These are phyloP conservation scores for Penicillium sp. DNA, from an alignment of 2,329 filamentous ascomycete species.

Conservation along the genomic window DNA sequence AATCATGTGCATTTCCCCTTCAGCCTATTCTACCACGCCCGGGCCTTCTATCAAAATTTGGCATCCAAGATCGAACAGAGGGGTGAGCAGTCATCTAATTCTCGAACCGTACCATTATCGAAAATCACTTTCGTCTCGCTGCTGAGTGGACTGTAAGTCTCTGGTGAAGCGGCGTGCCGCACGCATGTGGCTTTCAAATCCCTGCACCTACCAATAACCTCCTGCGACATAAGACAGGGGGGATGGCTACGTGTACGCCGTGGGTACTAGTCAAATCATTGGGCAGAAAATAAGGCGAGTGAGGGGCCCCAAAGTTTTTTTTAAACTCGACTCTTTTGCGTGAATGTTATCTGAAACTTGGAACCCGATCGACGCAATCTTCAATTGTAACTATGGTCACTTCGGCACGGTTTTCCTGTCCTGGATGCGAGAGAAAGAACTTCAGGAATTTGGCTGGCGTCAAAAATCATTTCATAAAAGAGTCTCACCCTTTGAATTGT, in stretches of 20 bases:
- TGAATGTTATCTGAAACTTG: too few species aligned
- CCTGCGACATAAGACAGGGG: background rate
- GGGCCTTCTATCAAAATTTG: too few species aligned
- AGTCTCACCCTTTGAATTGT: background rate
- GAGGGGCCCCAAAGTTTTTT: background rate
- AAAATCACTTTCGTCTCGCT: too few species aligned
- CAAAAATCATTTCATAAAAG: background rate
- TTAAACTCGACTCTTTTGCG: background rate
- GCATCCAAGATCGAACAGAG: too few species aligned
- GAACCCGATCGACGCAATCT: background rate
- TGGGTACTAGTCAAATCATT: background rate
- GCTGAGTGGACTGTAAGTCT: too few species aligned
- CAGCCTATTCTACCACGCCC: too few species aligned
- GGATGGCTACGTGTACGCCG: background rate
- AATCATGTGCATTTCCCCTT: too few species aligned
- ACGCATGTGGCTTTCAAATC: background rate
- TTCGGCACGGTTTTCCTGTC: background rate
- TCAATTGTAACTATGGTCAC: background rate
- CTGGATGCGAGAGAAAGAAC: background rate
- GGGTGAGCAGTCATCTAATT: too few species aligned
- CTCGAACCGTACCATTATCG: too few species aligned
- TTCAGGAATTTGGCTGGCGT: background rate
- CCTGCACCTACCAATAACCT: background rate
- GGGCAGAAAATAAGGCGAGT: background rate
- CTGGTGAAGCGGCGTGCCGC: background rate